Evolutionary conservation across 2,329 filamentous ascomycete genomes (phyloP).

Genomic region (Chaetothyriales sp.): DNA sequence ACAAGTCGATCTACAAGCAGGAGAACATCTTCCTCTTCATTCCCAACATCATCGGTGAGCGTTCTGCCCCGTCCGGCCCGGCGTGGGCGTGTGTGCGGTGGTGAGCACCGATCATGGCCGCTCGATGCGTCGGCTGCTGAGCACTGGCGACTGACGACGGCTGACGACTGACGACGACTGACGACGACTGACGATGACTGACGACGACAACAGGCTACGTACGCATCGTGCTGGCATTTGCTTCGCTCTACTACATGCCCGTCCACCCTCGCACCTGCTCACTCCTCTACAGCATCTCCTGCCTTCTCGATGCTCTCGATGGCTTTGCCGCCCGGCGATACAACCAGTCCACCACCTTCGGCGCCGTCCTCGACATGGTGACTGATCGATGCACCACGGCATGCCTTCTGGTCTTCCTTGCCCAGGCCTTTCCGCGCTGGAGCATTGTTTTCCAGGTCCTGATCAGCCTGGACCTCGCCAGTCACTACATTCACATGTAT

Average conservation of each 20-base stretch:
- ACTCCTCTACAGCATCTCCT: slow-evolving; percentile 74
- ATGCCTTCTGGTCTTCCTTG: slow-evolving; percentile 86
- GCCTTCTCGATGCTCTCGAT: slow-evolving; percentile 87
- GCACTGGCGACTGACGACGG: background rate
- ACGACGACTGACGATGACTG: slow-evolving; percentile 45
- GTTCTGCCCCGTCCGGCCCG: background rate
- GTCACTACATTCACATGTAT: slow-evolving; percentile 99
- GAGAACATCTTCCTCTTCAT: slow-evolving; percentile 76
- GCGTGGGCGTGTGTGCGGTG: background rate
- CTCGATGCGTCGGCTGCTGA: no score
- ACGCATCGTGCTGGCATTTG: slow-evolving; percentile 67
- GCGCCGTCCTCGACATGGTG: slow-evolving; percentile 96
- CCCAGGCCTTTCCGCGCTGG: slow-evolving; percentile 88
- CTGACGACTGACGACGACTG: slow-evolving; percentile 28
- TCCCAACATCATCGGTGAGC: slow-evolving; percentile 66
- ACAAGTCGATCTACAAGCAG: slow-evolving; percentile 25
- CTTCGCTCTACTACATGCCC: slow-evolving; percentile 97
- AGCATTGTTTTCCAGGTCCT: slow-evolving; percentile 86
- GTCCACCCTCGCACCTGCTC: slow-evolving; percentile 45
- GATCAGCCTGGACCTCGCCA: slow-evolving; percentile 83
- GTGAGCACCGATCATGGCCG: background rate
- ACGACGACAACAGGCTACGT: slow-evolving; percentile 47
- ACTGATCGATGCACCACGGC: slow-evolving; percentile 95
- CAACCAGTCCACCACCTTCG: slow-evolving; percentile 88
- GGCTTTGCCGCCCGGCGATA: slow-evolving; percentile 79